Conservation (phyloP, 2,329 filamentous ascomycete genomes). For the Aspergillus fumigatiaffinis region DNA sequence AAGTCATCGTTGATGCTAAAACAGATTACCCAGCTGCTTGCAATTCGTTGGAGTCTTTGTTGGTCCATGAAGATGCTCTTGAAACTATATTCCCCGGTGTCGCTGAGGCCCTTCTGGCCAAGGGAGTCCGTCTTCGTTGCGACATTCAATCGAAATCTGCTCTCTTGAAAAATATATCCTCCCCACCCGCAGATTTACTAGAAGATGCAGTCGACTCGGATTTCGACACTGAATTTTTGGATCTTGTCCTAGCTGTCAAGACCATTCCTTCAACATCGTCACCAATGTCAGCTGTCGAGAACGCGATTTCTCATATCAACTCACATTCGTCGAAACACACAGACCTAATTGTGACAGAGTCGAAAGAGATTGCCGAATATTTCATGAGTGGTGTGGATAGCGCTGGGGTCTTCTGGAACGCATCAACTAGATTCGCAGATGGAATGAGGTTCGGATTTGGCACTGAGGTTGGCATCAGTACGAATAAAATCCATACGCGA, state of each 20-base stretch:
- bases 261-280: constrained; percentile 52
- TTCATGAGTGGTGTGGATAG: constrained; percentile 88
- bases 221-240: constrained; percentile 85
- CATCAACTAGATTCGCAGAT: constrained; percentile 88
- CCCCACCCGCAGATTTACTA: constrained; percentile 48
- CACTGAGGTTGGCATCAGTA: constrained; percentile 96
- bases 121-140: constrained; percentile 79
- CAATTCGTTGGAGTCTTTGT: constrained; percentile 87
- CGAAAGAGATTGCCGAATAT: constrained; percentile 62
- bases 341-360: constrained; percentile 78
- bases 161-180: constrained; percentile 49
- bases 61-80: constrained; percentile 73
- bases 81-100: constrained; percentile 64
- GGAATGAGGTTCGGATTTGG: constrained; percentile 97
- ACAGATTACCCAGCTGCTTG: constrained; percentile 92
- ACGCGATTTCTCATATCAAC: constrained; percentile 87
- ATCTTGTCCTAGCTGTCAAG: constrained; percentile 79
- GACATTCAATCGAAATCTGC: constrained; percentile 65
- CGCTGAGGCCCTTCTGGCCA: constrained; percentile 67
- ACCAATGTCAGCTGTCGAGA: constrained; percentile 49
- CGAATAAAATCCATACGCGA: constrained; percentile 94
- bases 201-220: constrained; percentile 66
- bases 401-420: constrained; percentile 95
- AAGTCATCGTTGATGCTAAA: constrained; percentile 85
- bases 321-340: constrained; percentile 89